Evolutionary conservation across 371 early-diverging fungal species (phyloP).

Genomic region (Haplosporangium sp.): DNA sequence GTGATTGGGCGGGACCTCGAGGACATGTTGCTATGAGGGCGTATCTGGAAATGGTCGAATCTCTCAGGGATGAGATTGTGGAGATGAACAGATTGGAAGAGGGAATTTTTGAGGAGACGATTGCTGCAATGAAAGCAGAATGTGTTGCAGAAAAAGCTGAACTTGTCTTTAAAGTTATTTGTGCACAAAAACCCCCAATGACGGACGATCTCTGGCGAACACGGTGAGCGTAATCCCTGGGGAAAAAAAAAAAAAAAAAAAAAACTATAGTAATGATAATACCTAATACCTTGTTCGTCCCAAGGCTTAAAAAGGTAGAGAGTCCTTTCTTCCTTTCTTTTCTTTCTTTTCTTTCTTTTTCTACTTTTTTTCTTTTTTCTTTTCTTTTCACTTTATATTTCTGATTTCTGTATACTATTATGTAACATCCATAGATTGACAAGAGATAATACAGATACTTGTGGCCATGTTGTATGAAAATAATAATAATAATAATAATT

Average conservation of each 20-base stretch:
- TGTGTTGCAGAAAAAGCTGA: constrained; percentile 35
- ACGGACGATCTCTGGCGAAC: constrained; percentile 45
- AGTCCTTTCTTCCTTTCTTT: no score
- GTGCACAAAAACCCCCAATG: constrained; percentile 47
- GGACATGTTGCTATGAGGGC: constrained; percentile 38
- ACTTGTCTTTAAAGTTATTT: constrained; percentile 46
- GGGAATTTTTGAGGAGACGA: constrained; percentile 43
- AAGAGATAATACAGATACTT: no score
- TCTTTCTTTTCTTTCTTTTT: background rate
- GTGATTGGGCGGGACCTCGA: constrained; percentile 40
- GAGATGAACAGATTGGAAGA: constrained; percentile 46
- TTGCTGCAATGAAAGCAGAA: constrained; percentile 35
- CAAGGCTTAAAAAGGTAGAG: no score
- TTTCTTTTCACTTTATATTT: background rate
- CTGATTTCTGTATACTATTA: no score
- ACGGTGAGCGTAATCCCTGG: no score
- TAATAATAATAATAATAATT: background rate
- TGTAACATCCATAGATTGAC: no score
- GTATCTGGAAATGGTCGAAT: constrained; percentile 43
- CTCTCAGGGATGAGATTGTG: constrained; percentile 37
- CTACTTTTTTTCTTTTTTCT: background rate
- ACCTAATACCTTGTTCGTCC: no score
- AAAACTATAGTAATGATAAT: no score
- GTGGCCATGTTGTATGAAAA: background rate
- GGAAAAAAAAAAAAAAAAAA: no score